Conservation (phyloP, 2,329 filamentous ascomycete genomes). For the Dothistroma pini region DNA sequence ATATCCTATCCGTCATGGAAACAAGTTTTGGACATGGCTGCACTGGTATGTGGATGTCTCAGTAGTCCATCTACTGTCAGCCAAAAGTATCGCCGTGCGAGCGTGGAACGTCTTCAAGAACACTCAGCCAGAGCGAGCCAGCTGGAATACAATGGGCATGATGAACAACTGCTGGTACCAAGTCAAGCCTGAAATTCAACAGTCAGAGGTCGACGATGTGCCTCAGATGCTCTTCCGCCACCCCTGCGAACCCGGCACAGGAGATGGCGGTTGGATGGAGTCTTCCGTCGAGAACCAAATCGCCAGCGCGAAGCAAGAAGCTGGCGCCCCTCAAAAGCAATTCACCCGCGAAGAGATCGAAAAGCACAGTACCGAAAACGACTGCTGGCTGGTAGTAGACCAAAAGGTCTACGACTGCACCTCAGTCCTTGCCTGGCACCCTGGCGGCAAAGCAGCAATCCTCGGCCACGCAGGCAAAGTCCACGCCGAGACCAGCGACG, state of each 20-base stretch:
- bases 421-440: slow-evolving; percentile 49
- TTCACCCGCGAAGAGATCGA: slow-evolving; percentile 54
- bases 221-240: slow-evolving; percentile 45
- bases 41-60: slow-evolving; percentile 52
- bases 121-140: slow-evolving; percentile 45
- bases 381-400: slow-evolving; percentile 55
- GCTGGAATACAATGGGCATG: slow-evolving; percentile 53
- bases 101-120: slow-evolving; percentile 52
- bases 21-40: slow-evolving; percentile 54
- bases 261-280: slow-evolving; percentile 52
- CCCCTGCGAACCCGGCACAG: slow-evolving; percentile 44
- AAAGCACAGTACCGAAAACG: slow-evolving; percentile 47
- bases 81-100: slow-evolving; percentile 45
- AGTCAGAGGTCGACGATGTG: slow-evolving; percentile 33
- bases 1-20: slow-evolving; percentile 49
- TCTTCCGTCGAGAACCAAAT: slow-evolving; percentile 46
- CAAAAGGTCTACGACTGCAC: slow-evolving; percentile 52
- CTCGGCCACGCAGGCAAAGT: slow-evolving; percentile 50
- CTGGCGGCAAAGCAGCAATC: slow-evolving; percentile 48
- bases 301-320: slow-evolving; percentile 43
- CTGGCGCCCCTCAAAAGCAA: slow-evolving; percentile 46
- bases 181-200: slow-evolving; percentile 41
- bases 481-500: slow-evolving; percentile 48
- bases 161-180: slow-evolving; percentile 55
- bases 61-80: slow-evolving; percentile 42